phyloP scores from a whole-genome alignment of 768 basidiomycete species.

The Asterophora parasitica region DNA sequence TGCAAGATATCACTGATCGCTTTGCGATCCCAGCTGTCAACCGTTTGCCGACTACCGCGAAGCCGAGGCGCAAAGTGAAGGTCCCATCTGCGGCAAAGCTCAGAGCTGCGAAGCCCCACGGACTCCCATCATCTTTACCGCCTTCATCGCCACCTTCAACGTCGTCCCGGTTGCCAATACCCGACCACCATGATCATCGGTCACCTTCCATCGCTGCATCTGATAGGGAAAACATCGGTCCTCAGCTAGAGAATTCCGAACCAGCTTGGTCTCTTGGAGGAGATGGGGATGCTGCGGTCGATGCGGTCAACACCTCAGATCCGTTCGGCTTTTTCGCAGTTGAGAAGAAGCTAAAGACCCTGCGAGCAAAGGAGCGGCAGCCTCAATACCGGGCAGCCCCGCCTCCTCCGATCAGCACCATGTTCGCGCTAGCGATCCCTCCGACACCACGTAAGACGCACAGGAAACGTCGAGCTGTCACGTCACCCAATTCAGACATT shows the following conservation, averaged over 20 bases:
- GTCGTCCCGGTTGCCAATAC: constrained; percentile 4
- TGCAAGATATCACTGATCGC: constrained; percentile 17
- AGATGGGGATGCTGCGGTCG: constrained; percentile 13
- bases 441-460: constrained; percentile 31
- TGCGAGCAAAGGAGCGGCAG: constrained; percentile 27
- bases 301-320: constrained; percentile 32
- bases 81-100: not conserved
- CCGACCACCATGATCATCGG: not conserved
- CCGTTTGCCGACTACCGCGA: not conserved
- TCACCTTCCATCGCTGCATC: not conserved
- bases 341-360: constrained; percentile 44
- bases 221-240: constrained; percentile 1
- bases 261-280: constrained; percentile 3
- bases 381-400: constrained; percentile 10
- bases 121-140: constrained; percentile 10
- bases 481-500: constrained; percentile 22
- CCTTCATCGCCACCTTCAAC: constrained; percentile 15
- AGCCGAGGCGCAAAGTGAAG: not conserved
- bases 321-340: constrained; percentile 57
- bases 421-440: constrained; percentile 18
- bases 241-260: constrained; percentile 2
- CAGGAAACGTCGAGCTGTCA: constrained; percentile 23
- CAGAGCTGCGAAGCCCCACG: not conserved
- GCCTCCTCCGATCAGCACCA: constrained; percentile 17
- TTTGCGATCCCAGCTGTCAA: constrained; percentile 3